These are phyloP conservation scores for Omphalea diandra DNA, from an alignment of 441 rosid genomes.

Conservation along the genomic window DNA sequence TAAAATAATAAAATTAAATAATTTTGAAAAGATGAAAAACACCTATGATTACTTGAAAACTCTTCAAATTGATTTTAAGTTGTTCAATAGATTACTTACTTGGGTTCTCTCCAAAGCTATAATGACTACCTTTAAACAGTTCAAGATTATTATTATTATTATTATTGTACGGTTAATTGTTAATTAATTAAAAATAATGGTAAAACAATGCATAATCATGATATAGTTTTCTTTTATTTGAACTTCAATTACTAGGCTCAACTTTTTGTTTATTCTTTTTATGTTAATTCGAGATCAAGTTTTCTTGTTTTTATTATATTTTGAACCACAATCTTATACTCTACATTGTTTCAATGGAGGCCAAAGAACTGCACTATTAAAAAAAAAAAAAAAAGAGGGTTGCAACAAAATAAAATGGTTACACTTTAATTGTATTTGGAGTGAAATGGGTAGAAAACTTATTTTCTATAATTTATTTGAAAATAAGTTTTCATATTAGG, in stretches of 20 bases:
- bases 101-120: conserved; percentile 10
- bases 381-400: too few relatives aligned
- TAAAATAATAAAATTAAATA: background rate
- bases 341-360: too few relatives aligned
- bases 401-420: too few relatives aligned
- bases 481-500: too few relatives aligned
- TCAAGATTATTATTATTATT: background rate
- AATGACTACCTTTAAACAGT: conserved; percentile 9
- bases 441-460: too few relatives aligned
- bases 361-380: background rate
- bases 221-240: background rate
- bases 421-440: too few relatives aligned
- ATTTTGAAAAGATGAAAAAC: background rate
- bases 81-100: background rate
- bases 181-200: background rate
- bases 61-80: conserved; percentile 1
- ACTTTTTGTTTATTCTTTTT: background rate
- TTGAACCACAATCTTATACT: too few relatives aligned
- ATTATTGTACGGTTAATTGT: too few relatives aligned
- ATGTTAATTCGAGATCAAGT: too few relatives aligned
- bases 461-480: too few relatives aligned
- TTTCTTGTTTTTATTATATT: too few relatives aligned
- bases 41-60: conserved; percentile 10
- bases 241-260: background rate
- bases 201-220: background rate